These are phyloP conservation scores for Daucus carota DNA, from an alignment of 129 eudicot genomes.

Conservation along the genomic window DNA sequence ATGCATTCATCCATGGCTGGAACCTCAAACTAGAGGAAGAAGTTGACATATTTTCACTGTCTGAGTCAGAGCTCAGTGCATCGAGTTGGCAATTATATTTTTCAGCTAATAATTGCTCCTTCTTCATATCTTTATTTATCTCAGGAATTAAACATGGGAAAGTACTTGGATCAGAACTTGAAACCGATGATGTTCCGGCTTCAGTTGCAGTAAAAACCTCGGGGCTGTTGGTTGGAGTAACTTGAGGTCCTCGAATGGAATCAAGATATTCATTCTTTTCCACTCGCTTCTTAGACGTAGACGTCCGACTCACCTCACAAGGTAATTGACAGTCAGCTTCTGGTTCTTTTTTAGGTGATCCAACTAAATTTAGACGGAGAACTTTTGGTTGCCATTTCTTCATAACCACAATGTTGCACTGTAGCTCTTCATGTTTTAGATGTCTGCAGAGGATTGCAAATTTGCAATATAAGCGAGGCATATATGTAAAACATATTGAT, in stretches of 20 bases:
- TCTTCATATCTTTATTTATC: slow-evolving; percentile 20
- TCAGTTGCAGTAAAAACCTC: slow-evolving; percentile 88
- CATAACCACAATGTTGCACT: slow-evolving; percentile 96
- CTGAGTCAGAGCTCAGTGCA: slow-evolving; percentile 69
- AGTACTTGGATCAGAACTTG: slow-evolving; percentile 93
- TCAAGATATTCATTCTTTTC: slow-evolving; percentile 29
- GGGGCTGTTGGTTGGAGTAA: slow-evolving; percentile 92
- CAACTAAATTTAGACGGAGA: slow-evolving; percentile 76
- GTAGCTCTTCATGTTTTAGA: slow-evolving; percentile 77
- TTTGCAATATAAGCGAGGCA: neutral
- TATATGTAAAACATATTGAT: neutral
- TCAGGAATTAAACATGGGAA: slow-evolving; percentile 62
- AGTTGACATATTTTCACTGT: slow-evolving; percentile 46
- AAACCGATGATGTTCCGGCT: slow-evolving; percentile 93
- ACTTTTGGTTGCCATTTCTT: slow-evolving; percentile 83
- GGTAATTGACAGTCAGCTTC: slow-evolving; percentile 30
- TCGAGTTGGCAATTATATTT: slow-evolving; percentile 38
- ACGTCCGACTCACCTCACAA: slow-evolving; percentile 26
- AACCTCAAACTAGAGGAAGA: slow-evolving; percentile 68
- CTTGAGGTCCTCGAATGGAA: slow-evolving; percentile 51
- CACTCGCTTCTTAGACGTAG: slow-evolving; percentile 26
- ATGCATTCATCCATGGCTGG: slow-evolving; percentile 75
- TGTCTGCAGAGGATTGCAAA: slow-evolving; percentile 46
- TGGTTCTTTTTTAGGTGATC: slow-evolving; percentile 49
- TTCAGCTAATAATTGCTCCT: slow-evolving; percentile 28